These are phyloP conservation scores for Metschnikowia matae DNA, from an alignment of 805 yeast species.

Conservation along the genomic window DNA sequence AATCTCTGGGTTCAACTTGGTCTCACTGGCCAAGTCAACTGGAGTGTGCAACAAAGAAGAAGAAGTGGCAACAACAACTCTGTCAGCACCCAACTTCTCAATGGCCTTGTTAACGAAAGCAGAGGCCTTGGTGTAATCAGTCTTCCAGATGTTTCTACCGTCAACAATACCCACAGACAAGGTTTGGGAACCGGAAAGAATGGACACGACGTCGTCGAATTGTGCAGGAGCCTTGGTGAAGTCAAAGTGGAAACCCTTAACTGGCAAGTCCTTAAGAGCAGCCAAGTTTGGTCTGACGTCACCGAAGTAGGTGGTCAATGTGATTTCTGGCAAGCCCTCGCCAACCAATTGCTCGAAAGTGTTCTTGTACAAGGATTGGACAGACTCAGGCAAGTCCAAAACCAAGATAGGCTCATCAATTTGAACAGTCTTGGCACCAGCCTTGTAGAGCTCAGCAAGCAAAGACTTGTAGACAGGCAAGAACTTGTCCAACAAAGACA, in stretches of 20 bases:
- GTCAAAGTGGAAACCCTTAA: conserved; percentile 94
- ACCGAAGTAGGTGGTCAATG: conserved; percentile 93
- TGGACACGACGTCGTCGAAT: conserved; percentile 72
- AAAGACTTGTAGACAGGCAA: conserved; percentile 91
- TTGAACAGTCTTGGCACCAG: conserved; percentile 95
- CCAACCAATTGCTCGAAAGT: conserved; percentile 77
- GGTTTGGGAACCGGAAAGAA: conserved; percentile 65
- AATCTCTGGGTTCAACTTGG: conserved; percentile 83
- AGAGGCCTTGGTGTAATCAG: conserved; percentile 85
- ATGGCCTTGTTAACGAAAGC: conserved; percentile 78
- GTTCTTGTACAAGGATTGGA: conserved; percentile 80
- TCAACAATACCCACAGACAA: conserved; percentile 96
- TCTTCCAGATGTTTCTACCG: conserved; percentile 99
- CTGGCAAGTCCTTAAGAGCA: conserved; percentile 87
- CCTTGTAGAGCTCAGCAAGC: conserved; percentile 79
- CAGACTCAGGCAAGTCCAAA: conserved; percentile 81
- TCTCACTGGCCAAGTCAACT: conserved; percentile 89
- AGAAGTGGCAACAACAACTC: conserved; percentile 89
- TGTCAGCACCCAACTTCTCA: conserved; percentile 77
- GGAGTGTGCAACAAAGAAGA: conserved; percentile 98
- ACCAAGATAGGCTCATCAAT: conserved; percentile 97
- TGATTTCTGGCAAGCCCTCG: conserved; percentile 67
- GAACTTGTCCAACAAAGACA: conserved; percentile 80
- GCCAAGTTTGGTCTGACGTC: conserved; percentile 94
- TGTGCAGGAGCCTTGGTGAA: conserved; percentile 95